Percentiles rank a stretch among this genome's conserved stretches.
Conservation (phyloP, 352 stramenopile genomes). For the Globisporangium irregulare region DNA sequence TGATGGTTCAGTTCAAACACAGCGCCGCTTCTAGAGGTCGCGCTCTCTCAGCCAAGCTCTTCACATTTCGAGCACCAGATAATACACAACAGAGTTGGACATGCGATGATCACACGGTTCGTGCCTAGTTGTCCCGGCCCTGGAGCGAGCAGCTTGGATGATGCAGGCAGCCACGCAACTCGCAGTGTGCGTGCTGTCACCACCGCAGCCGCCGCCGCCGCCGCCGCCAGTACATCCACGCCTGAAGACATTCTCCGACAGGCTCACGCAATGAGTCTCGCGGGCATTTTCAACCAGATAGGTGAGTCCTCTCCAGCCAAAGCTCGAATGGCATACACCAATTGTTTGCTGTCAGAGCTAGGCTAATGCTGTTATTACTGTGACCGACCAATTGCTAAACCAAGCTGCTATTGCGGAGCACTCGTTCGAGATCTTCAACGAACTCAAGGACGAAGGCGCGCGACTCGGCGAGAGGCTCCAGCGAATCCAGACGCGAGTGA, state of each 20-base stretch:
- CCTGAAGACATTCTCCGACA: constrained; percentile 49
- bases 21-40: background rate
- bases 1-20: background rate
- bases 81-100: background rate
- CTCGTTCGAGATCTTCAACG: constrained; percentile 48
- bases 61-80: background rate
- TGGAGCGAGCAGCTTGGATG: background rate
- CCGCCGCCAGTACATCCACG: background rate
- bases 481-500: constrained; percentile 30
- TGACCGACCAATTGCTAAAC: background rate
- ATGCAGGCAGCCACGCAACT: background rate
- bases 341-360: background rate
- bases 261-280: constrained; percentile 41
- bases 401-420: constrained; percentile 45
- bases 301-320: constrained; percentile 20
- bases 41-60: background rate
- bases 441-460: constrained; percentile 40
- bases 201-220: no score
- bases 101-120: constrained; percentile 15
- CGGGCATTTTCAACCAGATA: constrained; percentile 49
- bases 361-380: background rate
- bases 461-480: constrained; percentile 27
- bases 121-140: constrained; percentile 1
- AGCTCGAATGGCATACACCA: background rate
- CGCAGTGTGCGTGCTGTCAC: background rate